A percentile compares a stretch with the other conserved stretches of the same genome.
Conservation (phyloP, 495 filamentous ascomycete species). For the Xylaria venustula region DNA sequence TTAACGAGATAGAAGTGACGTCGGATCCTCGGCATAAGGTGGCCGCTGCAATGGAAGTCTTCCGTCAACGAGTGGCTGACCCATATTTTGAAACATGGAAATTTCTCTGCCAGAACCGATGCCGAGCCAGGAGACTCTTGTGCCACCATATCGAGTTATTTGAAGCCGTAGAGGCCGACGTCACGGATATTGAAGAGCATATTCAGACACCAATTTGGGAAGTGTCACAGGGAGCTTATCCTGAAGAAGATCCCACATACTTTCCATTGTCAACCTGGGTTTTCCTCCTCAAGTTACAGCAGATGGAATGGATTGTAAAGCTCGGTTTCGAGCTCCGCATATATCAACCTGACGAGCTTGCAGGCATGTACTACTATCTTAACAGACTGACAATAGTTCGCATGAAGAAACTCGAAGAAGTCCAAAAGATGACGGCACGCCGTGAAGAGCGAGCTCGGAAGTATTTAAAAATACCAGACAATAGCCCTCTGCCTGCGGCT, state of each 20-base stretch:
- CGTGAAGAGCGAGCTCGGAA: slow-evolving; percentile 33
- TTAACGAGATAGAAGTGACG: slow-evolving; percentile 73
- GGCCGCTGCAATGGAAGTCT: slow-evolving; percentile 73
- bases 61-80: slow-evolving; percentile 70
- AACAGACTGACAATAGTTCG: slow-evolving; percentile 55
- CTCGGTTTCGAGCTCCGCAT: slow-evolving; percentile 94
- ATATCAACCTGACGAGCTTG: slow-evolving; percentile 82
- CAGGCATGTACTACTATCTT: slow-evolving; percentile 87
- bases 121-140: slow-evolving; percentile 78
- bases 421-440: slow-evolving; percentile 57
- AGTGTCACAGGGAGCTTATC: slow-evolving; percentile 12
- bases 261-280: slow-evolving; percentile 81
- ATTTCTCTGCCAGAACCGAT: slow-evolving; percentile 83
- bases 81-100: slow-evolving; percentile 81
- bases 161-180: slow-evolving; percentile 82
- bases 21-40: slow-evolving; percentile 75
- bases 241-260: not conserved
- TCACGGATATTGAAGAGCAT: slow-evolving; percentile 73
- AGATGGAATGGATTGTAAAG: slow-evolving; percentile 86
- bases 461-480: slow-evolving; percentile 24
- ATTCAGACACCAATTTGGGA: slow-evolving; percentile 65
- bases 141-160: slow-evolving; percentile 79
- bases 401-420: slow-evolving; percentile 66
- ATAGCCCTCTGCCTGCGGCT: slow-evolving; percentile 9
- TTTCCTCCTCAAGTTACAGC: slow-evolving; percentile 80